Conservation (phyloP, 2,329 filamentous ascomycete genomes). For the Fusarium nematophilum region DNA sequence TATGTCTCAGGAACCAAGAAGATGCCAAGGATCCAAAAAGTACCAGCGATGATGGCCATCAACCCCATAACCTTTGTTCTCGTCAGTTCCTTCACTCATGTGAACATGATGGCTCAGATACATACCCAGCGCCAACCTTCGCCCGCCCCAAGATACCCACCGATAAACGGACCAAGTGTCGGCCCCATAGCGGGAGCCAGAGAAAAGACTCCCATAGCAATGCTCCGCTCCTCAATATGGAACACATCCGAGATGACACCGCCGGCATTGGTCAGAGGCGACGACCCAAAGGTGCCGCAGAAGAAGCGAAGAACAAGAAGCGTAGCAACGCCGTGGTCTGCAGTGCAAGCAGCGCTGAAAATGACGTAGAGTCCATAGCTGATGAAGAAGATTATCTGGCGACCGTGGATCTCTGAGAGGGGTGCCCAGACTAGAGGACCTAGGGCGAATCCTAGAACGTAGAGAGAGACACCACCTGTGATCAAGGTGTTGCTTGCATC, state of each 20-base stretch:
- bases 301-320: conserved; percentile 76
- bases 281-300: conserved; percentile 70
- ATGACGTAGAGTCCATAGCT: conserved; percentile 68
- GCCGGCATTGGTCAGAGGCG: conserved; percentile 70
- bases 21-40: conserved; percentile 65
- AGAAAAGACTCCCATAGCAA: conserved; percentile 70
- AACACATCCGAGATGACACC: conserved; percentile 76
- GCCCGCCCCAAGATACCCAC: conserved; percentile 69
- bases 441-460: conserved; percentile 71
- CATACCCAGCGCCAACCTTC: conserved; percentile 68
- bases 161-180: conserved; percentile 68
- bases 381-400: conserved; percentile 68
- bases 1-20: conserved; percentile 69
- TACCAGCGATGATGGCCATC: conserved; percentile 69
- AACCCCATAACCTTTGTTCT: conserved; percentile 67
- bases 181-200: conserved; percentile 73
- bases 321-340: conserved; percentile 65
- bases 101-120: accelerated
- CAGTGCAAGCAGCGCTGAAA: conserved; percentile 72
- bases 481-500: conserved; percentile 61
- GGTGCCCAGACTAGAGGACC: conserved; percentile 75
- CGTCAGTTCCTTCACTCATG: neutral
- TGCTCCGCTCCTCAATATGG: conserved; percentile 62
- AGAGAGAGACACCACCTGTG: conserved; percentile 72
- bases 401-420: conserved; percentile 71